Evolutionary conservation across 202 grass and related monocot genomes (phyloP), one percentile per base, ranked within the genome.

Genomic region (Elaeis oleifera): DNA sequence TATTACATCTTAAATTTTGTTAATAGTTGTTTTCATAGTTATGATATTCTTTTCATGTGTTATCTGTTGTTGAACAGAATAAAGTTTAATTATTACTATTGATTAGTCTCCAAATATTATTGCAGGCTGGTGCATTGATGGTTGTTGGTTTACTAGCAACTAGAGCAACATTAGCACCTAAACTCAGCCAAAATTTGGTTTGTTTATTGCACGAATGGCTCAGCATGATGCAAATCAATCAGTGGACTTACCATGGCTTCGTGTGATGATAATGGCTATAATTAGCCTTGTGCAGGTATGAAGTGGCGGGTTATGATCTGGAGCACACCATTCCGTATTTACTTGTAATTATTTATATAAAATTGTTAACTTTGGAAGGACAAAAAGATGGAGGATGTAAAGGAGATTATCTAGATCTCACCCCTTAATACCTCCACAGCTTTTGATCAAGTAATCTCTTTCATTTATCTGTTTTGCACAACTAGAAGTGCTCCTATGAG

Each of bases 71-170:
- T 44, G 11, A 44, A 44, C 11, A 44, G 36, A 44, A 44, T 44
- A 44, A 44, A 44, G 14, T 44, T 44, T 44, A 44, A 9, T 44
- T 56, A 23, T 18, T 20, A 56, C 18, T 56, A 9, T 56, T 20
- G 17, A 56, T 22, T 11, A 23, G 11, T 56, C 21, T 19, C 18
- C 17, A 54, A 6, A 20, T 54, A 16, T 20, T 68, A 61, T 52
- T 66, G 6, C 68, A 96, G 92, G 84, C 92, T 79, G 92, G 87
- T n/a, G 84, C 84, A 16, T 72, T 96, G 50, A 96, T 96, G 92
- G 76, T 89, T 76, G 73, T 91, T 77, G 92, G 87, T 65, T 65
- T 96, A 51, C 25, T 96, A 58, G 84, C 81, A 53, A 89, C 79
- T 4, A 84, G 81, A 66, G 67, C 87, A 25, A 86, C 81, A 49